A percentile compares a stretch with the other conserved stretches of the same genome.
Evolutionary conservation across 768 basidiomycete species (phyloP).

Genomic region (Lactifluus piperatus): DNA sequence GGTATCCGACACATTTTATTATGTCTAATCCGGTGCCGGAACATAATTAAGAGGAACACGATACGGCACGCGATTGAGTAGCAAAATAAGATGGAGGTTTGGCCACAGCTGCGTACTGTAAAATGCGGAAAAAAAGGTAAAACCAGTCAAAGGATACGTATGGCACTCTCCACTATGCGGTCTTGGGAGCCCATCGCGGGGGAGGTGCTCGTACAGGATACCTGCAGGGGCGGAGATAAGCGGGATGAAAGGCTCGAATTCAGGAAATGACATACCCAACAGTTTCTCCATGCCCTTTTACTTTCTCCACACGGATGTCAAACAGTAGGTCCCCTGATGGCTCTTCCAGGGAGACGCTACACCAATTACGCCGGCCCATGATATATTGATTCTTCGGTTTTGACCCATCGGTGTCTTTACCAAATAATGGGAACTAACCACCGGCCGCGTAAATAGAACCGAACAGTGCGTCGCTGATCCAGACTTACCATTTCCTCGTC

Average conservation of each 20-base stretch:
- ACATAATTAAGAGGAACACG: too few relatives aligned
- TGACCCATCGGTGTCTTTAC: slow-evolving; percentile 65
- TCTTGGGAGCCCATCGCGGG: slow-evolving; percentile 23
- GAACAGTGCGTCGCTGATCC: not conserved
- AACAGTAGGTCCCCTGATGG: slow-evolving; percentile 60
- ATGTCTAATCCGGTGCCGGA: too few relatives aligned
- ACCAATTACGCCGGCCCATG: slow-evolving; percentile 89
- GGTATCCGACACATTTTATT: too few relatives aligned
- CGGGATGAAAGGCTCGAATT: not conserved
- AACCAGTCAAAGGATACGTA: not conserved
- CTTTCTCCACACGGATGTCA: slow-evolving; percentile 79
- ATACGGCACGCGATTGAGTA: not conserved
- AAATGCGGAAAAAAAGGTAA: not conserved
- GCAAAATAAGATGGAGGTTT: not conserved
- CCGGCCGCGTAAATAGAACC: not conserved
- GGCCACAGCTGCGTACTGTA: slow-evolving; percentile 3
- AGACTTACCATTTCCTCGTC: slow-evolving; percentile 74
- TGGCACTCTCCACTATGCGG: not conserved
- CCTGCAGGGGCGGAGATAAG: slow-evolving; percentile 6
- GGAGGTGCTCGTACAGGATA: slow-evolving; percentile 26
- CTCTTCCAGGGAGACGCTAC: slow-evolving; percentile 52
- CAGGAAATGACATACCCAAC: slow-evolving; percentile 48
- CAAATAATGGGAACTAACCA: slow-evolving; percentile 64
- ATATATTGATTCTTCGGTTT: slow-evolving; percentile 71
- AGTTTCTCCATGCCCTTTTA: slow-evolving; percentile 76